Conservation (phyloP, 768 basidiomycete genomes). For the Strobilomyces confusus region DNA sequence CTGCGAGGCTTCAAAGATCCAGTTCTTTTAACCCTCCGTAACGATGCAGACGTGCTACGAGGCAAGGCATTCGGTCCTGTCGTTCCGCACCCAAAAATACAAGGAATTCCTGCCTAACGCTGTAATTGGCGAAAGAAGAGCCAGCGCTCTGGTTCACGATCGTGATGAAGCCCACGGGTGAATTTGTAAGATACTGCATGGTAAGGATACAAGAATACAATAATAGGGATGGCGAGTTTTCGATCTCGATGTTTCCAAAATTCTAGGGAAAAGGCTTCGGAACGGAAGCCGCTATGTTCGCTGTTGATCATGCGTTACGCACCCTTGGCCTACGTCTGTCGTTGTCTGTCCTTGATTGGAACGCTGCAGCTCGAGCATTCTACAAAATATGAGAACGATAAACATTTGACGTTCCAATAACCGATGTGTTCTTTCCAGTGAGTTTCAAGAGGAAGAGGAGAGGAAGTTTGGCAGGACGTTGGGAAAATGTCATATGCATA, state of each 20-base stretch:
- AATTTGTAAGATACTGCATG: constrained; percentile 23
- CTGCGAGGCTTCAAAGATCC: too few species aligned
- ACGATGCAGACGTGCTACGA: constrained; percentile 20
- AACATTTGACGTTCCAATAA: not conserved
- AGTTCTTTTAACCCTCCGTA: constrained; percentile 24
- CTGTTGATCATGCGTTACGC: constrained; percentile 34
- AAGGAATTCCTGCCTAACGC: constrained; percentile 13
- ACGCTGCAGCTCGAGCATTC: constrained; percentile 30
- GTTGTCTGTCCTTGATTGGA: constrained; percentile 32
- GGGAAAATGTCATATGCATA: constrained; percentile 33
- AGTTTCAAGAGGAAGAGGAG: constrained; percentile 30
- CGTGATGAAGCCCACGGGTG: constrained; percentile 9
- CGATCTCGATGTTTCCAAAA: constrained; percentile 18
- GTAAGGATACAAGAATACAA: constrained; percentile 15
- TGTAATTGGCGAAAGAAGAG: constrained; percentile 4
- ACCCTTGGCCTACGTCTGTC: constrained; percentile 35
- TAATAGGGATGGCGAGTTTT: constrained; percentile 26
- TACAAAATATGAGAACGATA: constrained; percentile 33
- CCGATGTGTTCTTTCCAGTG: constrained; percentile 14
- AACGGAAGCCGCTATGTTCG: constrained; percentile 32
- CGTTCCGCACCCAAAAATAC: constrained; percentile 14
- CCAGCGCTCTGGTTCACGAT: constrained; percentile 20
- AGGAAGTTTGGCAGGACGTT: constrained; percentile 19
- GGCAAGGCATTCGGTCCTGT: constrained; percentile 19
- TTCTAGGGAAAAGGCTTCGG: constrained; percentile 36